A percentile compares a stretch with the other conserved stretches of the same genome.
phyloP scores from a whole-genome alignment of 331 rosid species.

The Arachis monticola region DNA sequence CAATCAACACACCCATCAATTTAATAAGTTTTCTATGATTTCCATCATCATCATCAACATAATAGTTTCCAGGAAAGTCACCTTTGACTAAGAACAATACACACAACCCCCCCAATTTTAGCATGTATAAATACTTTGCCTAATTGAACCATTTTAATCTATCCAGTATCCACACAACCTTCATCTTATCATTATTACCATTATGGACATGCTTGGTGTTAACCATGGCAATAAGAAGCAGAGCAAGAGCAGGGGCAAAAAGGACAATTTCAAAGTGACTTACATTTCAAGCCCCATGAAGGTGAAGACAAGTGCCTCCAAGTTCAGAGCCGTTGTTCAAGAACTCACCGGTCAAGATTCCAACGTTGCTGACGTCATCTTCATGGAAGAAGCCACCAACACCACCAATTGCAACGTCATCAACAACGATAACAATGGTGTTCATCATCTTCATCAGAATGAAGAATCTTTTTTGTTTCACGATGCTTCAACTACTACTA shows the following conservation, averaged over 20 bases:
- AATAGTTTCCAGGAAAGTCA: slow-evolving; percentile 40
- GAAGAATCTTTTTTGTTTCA: no score
- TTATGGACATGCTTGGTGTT: slow-evolving; percentile 41
- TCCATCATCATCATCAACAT: background rate
- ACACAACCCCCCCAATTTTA: background rate
- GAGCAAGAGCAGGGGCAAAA: slow-evolving; percentile 38
- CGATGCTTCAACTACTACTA: background rate
- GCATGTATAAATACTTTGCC: slow-evolving; percentile 34
- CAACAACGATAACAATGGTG: background rate
- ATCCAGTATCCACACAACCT: background rate
- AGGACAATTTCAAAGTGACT: slow-evolving; percentile 60
- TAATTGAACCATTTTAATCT: background rate
- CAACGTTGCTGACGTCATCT: slow-evolving; percentile 63
- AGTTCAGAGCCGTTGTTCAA: slow-evolving; percentile 83
- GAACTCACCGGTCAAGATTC: slow-evolving; percentile 84
- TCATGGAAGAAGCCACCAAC: slow-evolving; percentile 42
- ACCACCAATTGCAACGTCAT: background rate
- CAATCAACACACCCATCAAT: background rate
- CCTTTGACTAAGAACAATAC: background rate
- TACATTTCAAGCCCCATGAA: slow-evolving; percentile 92
- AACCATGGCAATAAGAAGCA: slow-evolving; percentile 43
- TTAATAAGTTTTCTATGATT: background rate
- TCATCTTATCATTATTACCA: no score
- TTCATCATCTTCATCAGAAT: no score
- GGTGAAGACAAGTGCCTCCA: slow-evolving; percentile 72